A percentile compares a stretch with the other conserved stretches of the same genome.
These are phyloP conservation scores for Neofusicoccum sp. DNA, from an alignment of 2,329 filamentous ascomycete genomes.

Conservation along the genomic window DNA sequence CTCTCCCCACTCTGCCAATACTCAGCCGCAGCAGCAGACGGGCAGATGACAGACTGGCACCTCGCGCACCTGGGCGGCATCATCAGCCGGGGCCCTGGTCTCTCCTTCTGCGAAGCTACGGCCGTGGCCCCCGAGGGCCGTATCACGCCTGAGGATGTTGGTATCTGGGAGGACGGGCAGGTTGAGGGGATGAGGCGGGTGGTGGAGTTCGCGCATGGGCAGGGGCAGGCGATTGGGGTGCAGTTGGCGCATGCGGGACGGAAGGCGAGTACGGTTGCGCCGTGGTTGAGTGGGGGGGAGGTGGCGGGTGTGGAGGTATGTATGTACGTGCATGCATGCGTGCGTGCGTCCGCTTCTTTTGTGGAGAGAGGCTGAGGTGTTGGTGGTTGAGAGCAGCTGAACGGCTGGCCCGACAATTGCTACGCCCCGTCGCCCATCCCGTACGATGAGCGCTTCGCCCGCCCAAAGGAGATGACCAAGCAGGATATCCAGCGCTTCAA, in stretches of 20 bases:
- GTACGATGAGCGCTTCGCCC: conserved; percentile 63
- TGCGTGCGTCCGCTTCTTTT: not conserved
- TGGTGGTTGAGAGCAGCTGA: conserved; percentile 38
- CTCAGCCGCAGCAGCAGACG: conserved; percentile 62
- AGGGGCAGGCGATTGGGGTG: conserved; percentile 74
- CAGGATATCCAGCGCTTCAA: conserved; percentile 70
- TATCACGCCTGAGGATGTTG: conserved; percentile 78
- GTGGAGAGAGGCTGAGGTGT: conserved; percentile 6
- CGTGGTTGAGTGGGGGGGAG: conserved; percentile 62
- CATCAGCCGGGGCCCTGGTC: conserved; percentile 71
- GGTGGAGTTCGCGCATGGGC: conserved; percentile 77
- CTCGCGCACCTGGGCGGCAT: conserved; percentile 81
- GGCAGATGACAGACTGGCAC: conserved; percentile 80
- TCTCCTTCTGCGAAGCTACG: conserved; percentile 79
- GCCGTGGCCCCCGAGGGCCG: conserved; percentile 74
- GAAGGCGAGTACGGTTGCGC: conserved; percentile 61
- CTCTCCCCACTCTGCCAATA: conserved; percentile 69
- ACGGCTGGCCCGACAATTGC: conserved; percentile 59
- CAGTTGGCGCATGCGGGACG: conserved; percentile 81
- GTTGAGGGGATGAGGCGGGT: conserved; percentile 71
- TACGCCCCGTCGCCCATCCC: conserved; percentile 62
- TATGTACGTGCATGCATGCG: not conserved
- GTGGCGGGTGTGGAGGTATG: conserved; percentile 55
- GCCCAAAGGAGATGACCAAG: conserved; percentile 68
- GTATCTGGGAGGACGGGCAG: conserved; percentile 84